phyloP scores from a whole-genome alignment of 2,329 filamentous ascomycete species.

The Geosmithia morbida region DNA sequence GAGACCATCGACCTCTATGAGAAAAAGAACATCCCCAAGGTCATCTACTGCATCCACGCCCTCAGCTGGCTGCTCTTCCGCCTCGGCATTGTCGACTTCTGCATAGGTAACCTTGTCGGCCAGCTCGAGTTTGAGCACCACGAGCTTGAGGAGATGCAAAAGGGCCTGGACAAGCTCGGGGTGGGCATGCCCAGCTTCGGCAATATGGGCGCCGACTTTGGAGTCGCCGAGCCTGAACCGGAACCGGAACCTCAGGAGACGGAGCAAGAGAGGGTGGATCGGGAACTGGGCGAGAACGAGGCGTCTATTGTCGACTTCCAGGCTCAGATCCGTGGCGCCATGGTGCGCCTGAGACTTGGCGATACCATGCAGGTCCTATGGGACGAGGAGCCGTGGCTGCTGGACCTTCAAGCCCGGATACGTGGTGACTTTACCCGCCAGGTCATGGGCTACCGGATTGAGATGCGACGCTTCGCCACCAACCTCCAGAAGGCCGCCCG shows the following conservation, averaged over 20 bases:
- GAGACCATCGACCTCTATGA: constrained; percentile 96
- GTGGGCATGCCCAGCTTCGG: constrained; percentile 96
- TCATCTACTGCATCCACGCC: constrained; percentile 97
- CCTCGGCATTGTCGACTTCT: constrained; percentile 87
- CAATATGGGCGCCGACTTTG: constrained; percentile 93
- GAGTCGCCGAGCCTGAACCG: constrained; percentile 58
- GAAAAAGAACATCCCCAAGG: constrained; percentile 98
- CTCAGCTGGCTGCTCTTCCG: constrained; percentile 94
- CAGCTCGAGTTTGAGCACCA: constrained; percentile 96
- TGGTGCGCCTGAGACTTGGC: constrained; percentile 63
- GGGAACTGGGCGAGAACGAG: constrained; percentile 70
- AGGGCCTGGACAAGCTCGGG: constrained; percentile 89
- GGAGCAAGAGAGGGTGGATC: constrained; percentile 75
- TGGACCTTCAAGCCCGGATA: constrained; percentile 75
- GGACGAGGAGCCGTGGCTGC: constrained; percentile 64
- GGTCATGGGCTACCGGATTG: constrained; percentile 64
- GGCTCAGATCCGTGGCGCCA: constrained; percentile 68
- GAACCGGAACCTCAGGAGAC: constrained; percentile 70
- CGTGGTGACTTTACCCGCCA: constrained; percentile 80
- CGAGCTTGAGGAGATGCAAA: constrained; percentile 92
- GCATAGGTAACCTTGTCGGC: constrained; percentile 91
- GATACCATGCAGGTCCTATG: constrained; percentile 79
- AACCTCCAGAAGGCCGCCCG: constrained; percentile 67
- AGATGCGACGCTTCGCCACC: constrained; percentile 70
- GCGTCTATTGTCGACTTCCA: constrained; percentile 64